Percentiles rank a stretch among this genome's conserved stretches.
Conservation (phyloP, 768 basidiomycete genomes). For the Polyporus arcularius region DNA sequence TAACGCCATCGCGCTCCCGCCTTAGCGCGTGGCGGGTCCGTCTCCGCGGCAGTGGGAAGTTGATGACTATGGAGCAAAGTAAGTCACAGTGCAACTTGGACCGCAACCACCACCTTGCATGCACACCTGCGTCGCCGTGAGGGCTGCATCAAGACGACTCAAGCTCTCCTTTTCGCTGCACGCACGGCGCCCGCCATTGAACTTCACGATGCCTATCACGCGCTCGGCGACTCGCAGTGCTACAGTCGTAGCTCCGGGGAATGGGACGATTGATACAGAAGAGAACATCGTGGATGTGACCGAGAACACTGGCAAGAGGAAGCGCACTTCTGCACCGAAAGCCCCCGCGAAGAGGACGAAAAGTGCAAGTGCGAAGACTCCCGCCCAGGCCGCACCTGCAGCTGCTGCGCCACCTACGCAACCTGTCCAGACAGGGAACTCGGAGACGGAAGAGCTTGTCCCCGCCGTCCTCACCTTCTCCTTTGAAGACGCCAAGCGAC, state of each 20-base stretch:
- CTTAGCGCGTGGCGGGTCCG: not conserved
- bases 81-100: not conserved
- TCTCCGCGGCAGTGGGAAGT: too few species aligned
- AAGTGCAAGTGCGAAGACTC: too few species aligned
- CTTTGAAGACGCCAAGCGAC: constrained; percentile 73
- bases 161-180: not conserved
- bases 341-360: constrained; percentile 8
- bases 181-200: too few species aligned
- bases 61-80: too few species aligned
- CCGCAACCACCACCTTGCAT: not conserved
- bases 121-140: not conserved
- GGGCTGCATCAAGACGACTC: too few species aligned
- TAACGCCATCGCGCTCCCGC: not conserved
- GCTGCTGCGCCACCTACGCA: too few species aligned
- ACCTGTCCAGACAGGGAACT: not conserved
- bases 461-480: constrained; percentile 75
- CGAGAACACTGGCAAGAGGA: constrained; percentile 13
- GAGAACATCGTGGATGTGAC: not conserved
- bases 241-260: too few species aligned
- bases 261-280: not conserved
- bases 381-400: too few species aligned
- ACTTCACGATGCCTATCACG: constrained; percentile 24
- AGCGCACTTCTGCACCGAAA: not conserved
- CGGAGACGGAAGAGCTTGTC: constrained; percentile 41
- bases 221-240: constrained; percentile 20